phyloP scores from a whole-genome alignment of 805 yeast species.

The Saturnispora hagleri region DNA sequence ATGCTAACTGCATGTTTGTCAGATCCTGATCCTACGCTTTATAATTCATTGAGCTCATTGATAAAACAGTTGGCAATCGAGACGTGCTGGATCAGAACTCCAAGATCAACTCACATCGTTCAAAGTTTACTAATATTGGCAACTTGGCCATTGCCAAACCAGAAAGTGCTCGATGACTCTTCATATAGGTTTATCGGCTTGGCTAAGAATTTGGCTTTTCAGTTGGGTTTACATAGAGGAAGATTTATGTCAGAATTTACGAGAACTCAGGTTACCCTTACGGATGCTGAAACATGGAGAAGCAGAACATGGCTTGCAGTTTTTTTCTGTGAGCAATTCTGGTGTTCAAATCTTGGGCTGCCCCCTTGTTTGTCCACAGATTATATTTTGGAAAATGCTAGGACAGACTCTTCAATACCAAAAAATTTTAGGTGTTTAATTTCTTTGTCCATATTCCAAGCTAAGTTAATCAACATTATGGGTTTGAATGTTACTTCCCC shows the following conservation, averaged over 20 bases:
- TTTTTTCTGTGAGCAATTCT: slow-evolving; percentile 80
- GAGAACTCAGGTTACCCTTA: slow-evolving; percentile 78
- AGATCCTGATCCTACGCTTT: slow-evolving; percentile 79
- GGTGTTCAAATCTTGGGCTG: slow-evolving; percentile 80
- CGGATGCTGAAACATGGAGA: slow-evolving; percentile 90
- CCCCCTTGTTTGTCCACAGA: slow-evolving; percentile 85
- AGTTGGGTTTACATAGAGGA: slow-evolving; percentile 85
- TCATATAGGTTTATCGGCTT: slow-evolving; percentile 82
- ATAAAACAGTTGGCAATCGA: slow-evolving; percentile 84
- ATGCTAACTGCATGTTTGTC: slow-evolving; percentile 78
- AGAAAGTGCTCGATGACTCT: slow-evolving; percentile 85
- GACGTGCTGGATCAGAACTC: slow-evolving; percentile 88
- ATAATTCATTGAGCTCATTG: slow-evolving; percentile 63
- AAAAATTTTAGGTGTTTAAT: slow-evolving; percentile 62
- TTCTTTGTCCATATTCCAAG: slow-evolving; percentile 70
- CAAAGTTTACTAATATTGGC: slow-evolving; percentile 81
- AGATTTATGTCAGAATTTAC: slow-evolving; percentile 86
- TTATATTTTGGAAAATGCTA: slow-evolving; percentile 69
- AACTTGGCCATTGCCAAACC: slow-evolving; percentile 90
- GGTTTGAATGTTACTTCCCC: slow-evolving; percentile 79
- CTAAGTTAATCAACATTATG: slow-evolving; percentile 75
- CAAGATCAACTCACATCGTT: slow-evolving; percentile 86
- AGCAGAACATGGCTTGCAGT: slow-evolving; percentile 88
- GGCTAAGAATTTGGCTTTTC: slow-evolving; percentile 77
- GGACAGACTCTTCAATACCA: slow-evolving; percentile 58